These are phyloP conservation scores for Pilasporangium apinafurcum DNA, from an alignment of 352 stramenopile species.

Conservation along the genomic window DNA sequence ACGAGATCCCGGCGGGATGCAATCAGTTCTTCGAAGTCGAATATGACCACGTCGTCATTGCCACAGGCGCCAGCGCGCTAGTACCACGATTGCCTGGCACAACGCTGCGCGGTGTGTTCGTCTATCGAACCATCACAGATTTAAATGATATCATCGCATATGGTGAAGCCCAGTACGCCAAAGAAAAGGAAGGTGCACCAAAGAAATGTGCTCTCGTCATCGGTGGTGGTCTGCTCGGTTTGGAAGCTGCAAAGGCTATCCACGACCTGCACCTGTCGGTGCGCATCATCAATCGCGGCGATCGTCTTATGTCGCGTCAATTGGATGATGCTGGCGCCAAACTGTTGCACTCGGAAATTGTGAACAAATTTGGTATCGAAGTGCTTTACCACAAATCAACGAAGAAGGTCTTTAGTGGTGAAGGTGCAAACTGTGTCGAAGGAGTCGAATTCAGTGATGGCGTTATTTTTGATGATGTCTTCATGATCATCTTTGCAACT, in stretches of 20 bases:
- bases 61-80: constrained; percentile 85
- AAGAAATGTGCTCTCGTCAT: constrained; percentile 44
- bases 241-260: constrained; percentile 86
- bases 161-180: constrained; percentile 43
- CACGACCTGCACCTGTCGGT: constrained; percentile 86
- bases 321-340: constrained; percentile 89
- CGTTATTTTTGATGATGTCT: constrained; percentile 70
- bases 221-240: constrained; percentile 79
- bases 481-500: constrained; percentile 89
- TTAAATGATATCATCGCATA: constrained; percentile 85
- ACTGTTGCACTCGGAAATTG: constrained; percentile 87
- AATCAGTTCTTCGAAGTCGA: constrained; percentile 45
- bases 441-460: constrained; percentile 82
- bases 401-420: constrained; percentile 29
- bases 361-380: constrained; percentile 71
- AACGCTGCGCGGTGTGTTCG: constrained; percentile 85
- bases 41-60: constrained; percentile 88
- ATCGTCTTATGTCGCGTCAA: constrained; percentile 90
- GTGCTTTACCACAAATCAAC: constrained; percentile 88
- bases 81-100: constrained; percentile 81
- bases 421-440: constrained; percentile 49
- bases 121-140: constrained; percentile 92
- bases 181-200: constrained; percentile 11
- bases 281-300: constrained; percentile 90
- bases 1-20: constrained; percentile 9